Evolutionary conservation across 2,329 filamentous ascomycete species (phyloP).

Genomic region (Calonectria pauciramosa): DNA sequence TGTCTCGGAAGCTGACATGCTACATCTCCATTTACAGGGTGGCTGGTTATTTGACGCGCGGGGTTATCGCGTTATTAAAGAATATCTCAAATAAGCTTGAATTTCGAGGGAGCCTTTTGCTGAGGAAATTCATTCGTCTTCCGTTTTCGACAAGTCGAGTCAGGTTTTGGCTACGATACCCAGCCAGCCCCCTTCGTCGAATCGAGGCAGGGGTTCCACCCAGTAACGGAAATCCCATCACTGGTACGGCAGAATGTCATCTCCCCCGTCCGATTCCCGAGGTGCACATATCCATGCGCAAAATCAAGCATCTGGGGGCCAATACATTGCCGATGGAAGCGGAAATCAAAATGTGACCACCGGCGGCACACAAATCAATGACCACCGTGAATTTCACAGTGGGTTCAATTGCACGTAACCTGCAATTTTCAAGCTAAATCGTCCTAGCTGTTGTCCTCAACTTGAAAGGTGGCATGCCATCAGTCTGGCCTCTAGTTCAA

Average conservation of each 20-base stretch:
- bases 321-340: background rate
- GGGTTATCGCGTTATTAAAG: background rate
- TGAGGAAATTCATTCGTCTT: background rate
- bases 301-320: background rate
- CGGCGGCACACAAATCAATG: background rate
- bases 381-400: background rate
- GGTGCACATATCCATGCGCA: background rate
- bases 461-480: background rate
- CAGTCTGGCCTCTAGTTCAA: background rate
- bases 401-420: background rate
- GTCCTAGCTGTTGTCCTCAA: background rate
- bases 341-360: background rate
- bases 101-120: no score
- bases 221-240: no score
- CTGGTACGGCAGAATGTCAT: background rate
- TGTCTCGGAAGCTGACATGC: background rate
- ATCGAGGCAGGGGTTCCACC: no score
- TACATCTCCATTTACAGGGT: background rate
- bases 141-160: background rate
- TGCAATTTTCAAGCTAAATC: background rate
- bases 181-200: no score
- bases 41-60: background rate
- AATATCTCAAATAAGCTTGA: background rate
- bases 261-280: background rate
- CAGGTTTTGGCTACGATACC: background rate